Base-by-base conservation (phyloP, 148 eudicot species). In the Rhododendron kiyosumense region DNA sequence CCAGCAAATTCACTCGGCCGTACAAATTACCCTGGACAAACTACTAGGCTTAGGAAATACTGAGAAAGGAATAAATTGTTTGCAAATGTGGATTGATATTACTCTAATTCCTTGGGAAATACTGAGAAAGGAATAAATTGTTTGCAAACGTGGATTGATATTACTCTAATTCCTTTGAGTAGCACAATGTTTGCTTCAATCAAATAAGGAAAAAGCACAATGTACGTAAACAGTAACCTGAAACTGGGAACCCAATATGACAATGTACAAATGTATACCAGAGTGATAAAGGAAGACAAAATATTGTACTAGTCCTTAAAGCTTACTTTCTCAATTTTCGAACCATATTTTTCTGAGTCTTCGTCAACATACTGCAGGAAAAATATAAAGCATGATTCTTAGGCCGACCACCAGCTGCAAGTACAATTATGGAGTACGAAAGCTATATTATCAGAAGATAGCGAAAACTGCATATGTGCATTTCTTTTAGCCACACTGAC, bases 291-390 rank as follows among this genome's bases (percentile, higher is more conserved):
- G 63, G 46, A 79, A 49, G 82, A 79, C 8, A 7, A n/a, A 71
- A 49, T 46, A 36, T 30, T 52, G 13, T n/a, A n/a, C n/a, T n/a
- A 5, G 78, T 79, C 43, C 32, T 12, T 48, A n/a, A 46, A 71
- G 38, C 86, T 28, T 76, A 94, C 98, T 94, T 93, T 95, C 86
- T 90, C 81, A 49, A 95, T 87, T 86, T 87, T 86, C 30, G 93
- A 84, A 73, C 94, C 91, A 83, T 88, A 94, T 85, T 89, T 91
- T 30, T 92, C 93, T 22, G 93, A 86, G 84, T 95, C 99, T 48
- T 95, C 96, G 7, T 95, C 99, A 52, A 95, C 82, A 88, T 88
- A 97, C 99, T 97, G 91, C 90, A 92, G 82, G 36, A 54, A 54
- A 81, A 46, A 65, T 18, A 79, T 34, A 46, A 22, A 61, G 76